Base-by-base conservation (phyloP, 2,329 filamentous ascomycete genomes). In the Amylocarpus encephaloides region DNA sequence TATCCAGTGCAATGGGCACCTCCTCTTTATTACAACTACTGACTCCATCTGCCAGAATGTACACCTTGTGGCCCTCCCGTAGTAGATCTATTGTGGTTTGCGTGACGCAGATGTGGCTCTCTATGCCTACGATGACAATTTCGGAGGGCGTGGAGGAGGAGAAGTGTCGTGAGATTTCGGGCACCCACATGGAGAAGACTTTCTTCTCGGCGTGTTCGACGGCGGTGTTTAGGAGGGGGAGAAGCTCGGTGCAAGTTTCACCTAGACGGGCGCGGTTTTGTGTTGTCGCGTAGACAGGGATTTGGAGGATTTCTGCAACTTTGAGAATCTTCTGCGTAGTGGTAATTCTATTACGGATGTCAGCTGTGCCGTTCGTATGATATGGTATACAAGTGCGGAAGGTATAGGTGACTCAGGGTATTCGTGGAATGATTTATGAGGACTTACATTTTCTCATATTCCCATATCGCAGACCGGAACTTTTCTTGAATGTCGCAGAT, bases 401-500 rank as follows among this genome's bases (percentile, higher is more conserved):
- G 22, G 7, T 26, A 26, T 26, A 7, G 22, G 11, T 13, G 16
- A n/a, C 11, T 50, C 39, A 38, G 45, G 33, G 32, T 35, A 33
- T 43, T 15, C 22, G 48, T 12, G 39, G 4, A 18, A 40, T 33
- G 47, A 54, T 48, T 33, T 39, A 42, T 44, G 35, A 29, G 35
- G 29, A 40, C 73, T 52, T 74, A 88, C 83, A 96, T 78, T 66
- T 86, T 89, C 56, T 88, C 80, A 65, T 91, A 96, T 65, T 94
- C 84, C 71, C 85, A 80, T 62, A 97, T 95, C 49, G 83, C 85
- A 7, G 75, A 74, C 54, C 88, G 80, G 71, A 97, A 97, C 68
- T 90, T 94, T 60, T 96, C 92, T 72, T 97, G 92, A 56, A 97
- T 76, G 65, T 97, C 92, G 72, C 92, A 97, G 66, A 97, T 80